Percentiles rank a stretch among this genome's conserved stretches.
Conservation (phyloP, 2,329 filamentous ascomycete genomes). For the Epichloe baconii region DNA sequence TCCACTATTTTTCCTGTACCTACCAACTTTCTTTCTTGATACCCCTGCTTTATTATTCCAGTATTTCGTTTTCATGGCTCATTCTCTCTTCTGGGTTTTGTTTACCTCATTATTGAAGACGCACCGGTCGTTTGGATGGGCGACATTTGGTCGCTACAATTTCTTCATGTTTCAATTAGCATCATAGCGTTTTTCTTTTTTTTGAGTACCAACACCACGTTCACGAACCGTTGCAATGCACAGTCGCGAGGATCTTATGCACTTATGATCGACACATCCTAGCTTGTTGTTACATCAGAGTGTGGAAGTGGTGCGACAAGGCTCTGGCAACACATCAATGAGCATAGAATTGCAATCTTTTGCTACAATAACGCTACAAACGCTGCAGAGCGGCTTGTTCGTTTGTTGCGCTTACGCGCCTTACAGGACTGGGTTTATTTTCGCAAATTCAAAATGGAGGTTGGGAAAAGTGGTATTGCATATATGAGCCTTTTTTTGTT, state of each 20-base stretch:
- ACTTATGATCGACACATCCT: not conserved
- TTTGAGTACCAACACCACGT: not conserved
- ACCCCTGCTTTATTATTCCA: conserved; percentile 4
- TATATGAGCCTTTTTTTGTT: not conserved
- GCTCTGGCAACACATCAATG: not conserved
- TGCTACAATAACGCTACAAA: not conserved
- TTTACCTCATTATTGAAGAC: not conserved
- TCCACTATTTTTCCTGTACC: not conserved
- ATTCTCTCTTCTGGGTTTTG: not conserved
- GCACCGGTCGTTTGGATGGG: not conserved
- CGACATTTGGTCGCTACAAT: not conserved
- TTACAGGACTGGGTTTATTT: not conserved
- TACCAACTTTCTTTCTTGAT: conserved; percentile 4
- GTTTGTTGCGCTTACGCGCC: not conserved
- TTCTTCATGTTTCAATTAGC: not conserved
- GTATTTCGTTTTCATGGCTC: not conserved
- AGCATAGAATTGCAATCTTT: not conserved
- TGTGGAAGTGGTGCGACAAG: not conserved
- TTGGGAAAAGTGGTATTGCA: not conserved
- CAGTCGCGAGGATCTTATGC: not conserved
- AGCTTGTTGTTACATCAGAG: not conserved
- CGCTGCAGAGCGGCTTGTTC: not conserved
- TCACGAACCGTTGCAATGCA: not conserved
- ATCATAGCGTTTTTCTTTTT: not conserved
- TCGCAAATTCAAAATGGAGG: not conserved